Conservation (phyloP, 2,329 filamentous ascomycete species). For the Penicillium sp. region DNA sequence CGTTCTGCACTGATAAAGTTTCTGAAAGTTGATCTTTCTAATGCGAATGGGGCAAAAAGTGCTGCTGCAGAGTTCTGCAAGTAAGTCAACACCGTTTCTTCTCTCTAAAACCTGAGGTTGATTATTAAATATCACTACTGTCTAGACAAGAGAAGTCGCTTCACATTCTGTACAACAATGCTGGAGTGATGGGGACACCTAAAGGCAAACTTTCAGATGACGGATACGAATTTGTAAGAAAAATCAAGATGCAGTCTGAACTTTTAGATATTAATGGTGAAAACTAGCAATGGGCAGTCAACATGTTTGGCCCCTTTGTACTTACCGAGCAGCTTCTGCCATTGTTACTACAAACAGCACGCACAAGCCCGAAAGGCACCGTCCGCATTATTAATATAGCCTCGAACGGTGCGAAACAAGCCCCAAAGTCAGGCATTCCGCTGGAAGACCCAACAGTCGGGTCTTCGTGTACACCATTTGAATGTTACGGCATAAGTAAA, state of each 20-base stretch:
- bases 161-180: slow-evolving; percentile 1
- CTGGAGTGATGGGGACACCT: neutral
- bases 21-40: neutral
- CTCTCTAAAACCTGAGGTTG: neutral
- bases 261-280: neutral
- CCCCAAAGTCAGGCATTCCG: neutral
- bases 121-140: neutral
- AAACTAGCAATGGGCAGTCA: slow-evolving; percentile 1
- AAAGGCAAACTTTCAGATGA: slow-evolving; percentile 1
- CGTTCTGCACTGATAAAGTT: neutral
- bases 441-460: neutral
- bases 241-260: too few species aligned
- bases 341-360: neutral
- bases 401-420: slow-evolving; percentile 1
- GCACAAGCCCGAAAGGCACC: neutral
- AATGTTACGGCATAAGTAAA: slow-evolving; percentile 1
- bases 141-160: neutral
- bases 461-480: neutral
- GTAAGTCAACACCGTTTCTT: neutral
- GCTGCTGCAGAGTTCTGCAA: neutral
- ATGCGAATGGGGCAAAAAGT: neutral
- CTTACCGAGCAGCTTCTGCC: neutral
- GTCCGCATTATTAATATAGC: slow-evolving; percentile 2
- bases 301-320: neutral
- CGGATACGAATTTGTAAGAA: neutral